A percentile compares a stretch with the other conserved stretches of the same genome.
phyloP scores from a whole-genome alignment of 768 basidiomycete species.

The Tricholoma saponaceum region DNA sequence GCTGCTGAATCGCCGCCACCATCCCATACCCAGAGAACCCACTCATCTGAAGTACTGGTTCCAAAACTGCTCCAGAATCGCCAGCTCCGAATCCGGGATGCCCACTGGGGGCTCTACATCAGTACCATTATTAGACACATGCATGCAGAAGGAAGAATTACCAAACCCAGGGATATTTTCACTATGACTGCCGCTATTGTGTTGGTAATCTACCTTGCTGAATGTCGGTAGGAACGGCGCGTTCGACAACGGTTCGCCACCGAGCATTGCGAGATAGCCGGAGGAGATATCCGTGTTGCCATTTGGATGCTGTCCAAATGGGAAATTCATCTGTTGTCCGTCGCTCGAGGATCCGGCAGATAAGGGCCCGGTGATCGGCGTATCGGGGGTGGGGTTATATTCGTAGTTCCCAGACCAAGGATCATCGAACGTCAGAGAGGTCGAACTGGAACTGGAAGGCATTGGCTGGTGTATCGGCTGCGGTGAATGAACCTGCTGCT shows the following conservation, averaged over 20 bases:
- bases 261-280: slow-evolving; percentile 34
- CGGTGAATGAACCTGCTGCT: neutral
- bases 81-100: slow-evolving; percentile 14
- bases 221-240: slow-evolving; percentile 31
- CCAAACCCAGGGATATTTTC: slow-evolving; percentile 4
- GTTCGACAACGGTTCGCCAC: slow-evolving; percentile 36
- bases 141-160: neutral
- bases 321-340: slow-evolving; percentile 6
- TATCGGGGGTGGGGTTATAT: neutral
- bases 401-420: neutral
- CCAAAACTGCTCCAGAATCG: slow-evolving; percentile 15
- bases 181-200: slow-evolving; percentile 2
- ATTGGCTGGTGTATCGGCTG: neutral
- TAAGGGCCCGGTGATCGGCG: neutral
- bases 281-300: slow-evolving; percentile 16
- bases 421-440: neutral
- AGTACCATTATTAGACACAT: slow-evolving; percentile 1
- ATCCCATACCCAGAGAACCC: neutral
- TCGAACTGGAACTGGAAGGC: neutral
- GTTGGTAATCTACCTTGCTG: slow-evolving; percentile 9
- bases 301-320: slow-evolving; percentile 5
- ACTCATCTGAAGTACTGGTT: slow-evolving; percentile 11
- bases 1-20: neutral
- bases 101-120: neutral
- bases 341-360: neutral